Conservation (phyloP, 805 yeast species). For the Millerozyma miso region DNA sequence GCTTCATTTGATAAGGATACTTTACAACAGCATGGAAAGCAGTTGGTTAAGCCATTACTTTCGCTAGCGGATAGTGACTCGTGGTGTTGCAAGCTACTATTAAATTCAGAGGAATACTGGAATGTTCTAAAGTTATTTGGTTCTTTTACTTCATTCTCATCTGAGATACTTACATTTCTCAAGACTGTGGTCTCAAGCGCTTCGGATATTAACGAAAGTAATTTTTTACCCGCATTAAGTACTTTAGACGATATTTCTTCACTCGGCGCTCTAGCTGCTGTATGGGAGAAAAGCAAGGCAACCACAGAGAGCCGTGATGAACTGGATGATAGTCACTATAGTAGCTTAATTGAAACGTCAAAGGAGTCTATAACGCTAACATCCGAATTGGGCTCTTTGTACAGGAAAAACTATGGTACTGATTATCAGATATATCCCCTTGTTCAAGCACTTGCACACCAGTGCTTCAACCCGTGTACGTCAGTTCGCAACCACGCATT, state of each 20-base stretch:
- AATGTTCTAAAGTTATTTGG: slow-evolving; percentile 47
- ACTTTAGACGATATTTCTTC: slow-evolving; percentile 76
- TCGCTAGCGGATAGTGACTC: slow-evolving; percentile 43
- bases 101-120: slow-evolving; percentile 48
- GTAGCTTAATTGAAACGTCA: slow-evolving; percentile 54
- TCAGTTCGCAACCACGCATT: slow-evolving; percentile 69
- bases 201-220: slow-evolving; percentile 39
- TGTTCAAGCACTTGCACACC: slow-evolving; percentile 81
- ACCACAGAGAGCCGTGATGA: slow-evolving; percentile 32
- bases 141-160: slow-evolving; percentile 39
- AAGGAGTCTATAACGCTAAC: slow-evolving; percentile 62
- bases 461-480: slow-evolving; percentile 83
- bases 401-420: slow-evolving; percentile 31
- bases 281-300: slow-evolving; percentile 65
- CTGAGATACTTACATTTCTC: slow-evolving; percentile 44
- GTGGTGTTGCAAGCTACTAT: slow-evolving; percentile 36
- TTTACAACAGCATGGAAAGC: slow-evolving; percentile 36
- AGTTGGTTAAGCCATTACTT: slow-evolving; percentile 45
- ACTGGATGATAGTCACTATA: slow-evolving; percentile 43
- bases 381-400: slow-evolving; percentile 39
- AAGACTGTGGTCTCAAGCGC: slow-evolving; percentile 31
- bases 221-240: slow-evolving; percentile 65
- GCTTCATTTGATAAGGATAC: slow-evolving; percentile 13
- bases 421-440: slow-evolving; percentile 51
- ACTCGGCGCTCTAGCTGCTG: slow-evolving; percentile 74